Base-by-base conservation (phyloP, 208 protist genomes). In the Zelonia costaricensis region DNA sequence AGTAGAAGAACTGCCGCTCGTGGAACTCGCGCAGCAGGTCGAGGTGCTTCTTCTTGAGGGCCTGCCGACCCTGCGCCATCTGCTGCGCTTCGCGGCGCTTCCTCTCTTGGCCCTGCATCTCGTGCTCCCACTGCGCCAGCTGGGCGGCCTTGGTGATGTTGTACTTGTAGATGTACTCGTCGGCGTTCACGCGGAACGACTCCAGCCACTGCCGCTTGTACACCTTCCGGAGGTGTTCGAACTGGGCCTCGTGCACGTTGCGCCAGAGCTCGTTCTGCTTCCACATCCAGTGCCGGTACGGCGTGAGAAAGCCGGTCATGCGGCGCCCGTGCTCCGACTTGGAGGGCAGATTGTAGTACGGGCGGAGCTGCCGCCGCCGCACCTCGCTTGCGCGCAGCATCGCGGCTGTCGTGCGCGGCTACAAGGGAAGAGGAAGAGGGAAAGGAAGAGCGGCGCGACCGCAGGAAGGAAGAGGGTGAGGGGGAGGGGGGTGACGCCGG, bases 81-180 rank as follows among this genome's bases (percentile, higher is more conserved):
- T 93, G 81, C 65, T 81, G 80, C 27, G 65, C 62, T 58, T 97
- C 86, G 6, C 79, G 47, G 6, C 91, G 85, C 58, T 91, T 86
- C 44, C 81, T 84, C 62, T 97, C 88, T 74, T 97, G 88, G 12
- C 73, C 82, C 22, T 93, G 80, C 88, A 97, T 97, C 63, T 97
- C 91, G 43, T 88, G 70, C 65, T 97, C 86, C 91, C 91, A 97
- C 69, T 94, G 83, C 30, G 86, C 86, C 42, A 93, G 68, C 71
- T 94, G 88, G 16, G 91, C 86, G 1, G 91, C 69, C 57, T 97
- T 97, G 48, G 91, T 97, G 62, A 94, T 92, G 74, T 92, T 94
- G 75, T 97, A 97, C 78, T 94, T 94, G 78, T 93, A 91, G 43
- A 97, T 92, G 76, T 97, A 97, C 76, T 97, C 88, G 65, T 97